Evolutionary conservation across 768 basidiomycete species (phyloP).

Genomic region (Lenzites betulinus): DNA sequence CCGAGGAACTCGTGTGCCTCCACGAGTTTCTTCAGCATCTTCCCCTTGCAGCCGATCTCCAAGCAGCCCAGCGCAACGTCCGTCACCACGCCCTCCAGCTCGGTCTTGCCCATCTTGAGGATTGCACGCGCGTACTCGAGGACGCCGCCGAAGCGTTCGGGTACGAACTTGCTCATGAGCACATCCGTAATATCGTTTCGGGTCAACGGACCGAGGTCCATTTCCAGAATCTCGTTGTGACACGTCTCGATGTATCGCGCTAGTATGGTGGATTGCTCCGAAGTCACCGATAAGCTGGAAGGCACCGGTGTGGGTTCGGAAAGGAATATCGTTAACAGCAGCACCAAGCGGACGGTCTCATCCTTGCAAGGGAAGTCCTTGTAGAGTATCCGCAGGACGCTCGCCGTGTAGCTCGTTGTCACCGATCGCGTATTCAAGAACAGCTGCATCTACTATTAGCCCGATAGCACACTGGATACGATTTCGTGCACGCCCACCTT

Average conservation of each 20-base stretch:
- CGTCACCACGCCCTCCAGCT: constrained; percentile 49
- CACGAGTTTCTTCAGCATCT: constrained; percentile 59
- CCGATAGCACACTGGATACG: neutral
- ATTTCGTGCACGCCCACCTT: constrained; percentile 45
- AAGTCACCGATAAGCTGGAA: constrained; percentile 26
- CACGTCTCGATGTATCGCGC: constrained; percentile 17
- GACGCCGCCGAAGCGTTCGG: constrained; percentile 51
- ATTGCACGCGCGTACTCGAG: constrained; percentile 50
- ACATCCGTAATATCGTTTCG: constrained; percentile 61
- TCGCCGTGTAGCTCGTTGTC: constrained; percentile 47
- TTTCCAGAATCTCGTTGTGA: constrained; percentile 52
- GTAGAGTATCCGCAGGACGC: constrained; percentile 62
- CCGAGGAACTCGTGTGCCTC: constrained; percentile 49
- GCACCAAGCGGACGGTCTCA: constrained; percentile 63
- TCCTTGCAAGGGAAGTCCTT: constrained; percentile 66
- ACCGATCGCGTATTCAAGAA: constrained; percentile 73
- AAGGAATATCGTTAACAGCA: constrained; percentile 71
- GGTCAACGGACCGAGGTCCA: constrained; percentile 58
- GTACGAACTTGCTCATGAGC: constrained; percentile 70
- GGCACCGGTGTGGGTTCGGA: constrained; percentile 29
- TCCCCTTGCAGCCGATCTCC: constrained; percentile 68
- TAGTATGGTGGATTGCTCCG: constrained; percentile 19
- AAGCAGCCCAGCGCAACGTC: constrained; percentile 64
- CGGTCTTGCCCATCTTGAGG: constrained; percentile 46
- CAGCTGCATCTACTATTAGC: constrained; percentile 43